These are phyloP conservation scores for Oenanthe sinensis DNA, from an alignment of 129 eudicot species.

Conservation along the genomic window DNA sequence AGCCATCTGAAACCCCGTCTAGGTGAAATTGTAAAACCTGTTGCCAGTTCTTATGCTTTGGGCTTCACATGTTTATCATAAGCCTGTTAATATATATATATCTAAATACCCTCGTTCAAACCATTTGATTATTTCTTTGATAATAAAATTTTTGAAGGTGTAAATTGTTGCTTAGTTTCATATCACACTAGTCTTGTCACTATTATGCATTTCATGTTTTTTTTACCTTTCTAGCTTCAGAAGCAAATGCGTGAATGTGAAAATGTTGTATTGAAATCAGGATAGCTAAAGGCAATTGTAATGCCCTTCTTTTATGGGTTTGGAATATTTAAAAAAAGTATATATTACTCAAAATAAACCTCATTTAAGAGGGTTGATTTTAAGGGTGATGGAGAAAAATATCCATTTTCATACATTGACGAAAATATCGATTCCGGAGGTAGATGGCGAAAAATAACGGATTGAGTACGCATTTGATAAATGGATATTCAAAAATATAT, in stretches of 20 bases:
- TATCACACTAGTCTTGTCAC: neutral
- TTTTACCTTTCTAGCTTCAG: neutral
- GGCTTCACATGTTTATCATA: neutral
- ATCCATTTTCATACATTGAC: no score
- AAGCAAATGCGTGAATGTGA: neutral
- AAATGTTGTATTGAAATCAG: neutral
- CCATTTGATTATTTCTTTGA: neutral
- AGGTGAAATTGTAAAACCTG: slow-evolving; percentile 33
- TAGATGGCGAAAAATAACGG: no score
- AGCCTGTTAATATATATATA: neutral
- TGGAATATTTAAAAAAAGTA: neutral
- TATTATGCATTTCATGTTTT: neutral
- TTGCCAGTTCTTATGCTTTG: neutral
- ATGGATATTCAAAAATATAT: no score
- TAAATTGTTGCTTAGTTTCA: neutral
- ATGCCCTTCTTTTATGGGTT: neutral
- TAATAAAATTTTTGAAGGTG: neutral
- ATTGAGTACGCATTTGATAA: no score
- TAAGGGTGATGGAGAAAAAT: no score
- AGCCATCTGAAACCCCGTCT: slow-evolving; percentile 86
- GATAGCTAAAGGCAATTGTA: neutral
- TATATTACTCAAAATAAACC: neutral
- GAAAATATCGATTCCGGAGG: no score
- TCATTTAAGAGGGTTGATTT: no score
- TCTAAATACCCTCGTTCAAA: neutral